A percentile compares a stretch with the other conserved stretches of the same genome.
Evolutionary conservation across 2,329 filamentous ascomycete species (phyloP).

Genomic region (Akanthomyces uredinophilus): DNA sequence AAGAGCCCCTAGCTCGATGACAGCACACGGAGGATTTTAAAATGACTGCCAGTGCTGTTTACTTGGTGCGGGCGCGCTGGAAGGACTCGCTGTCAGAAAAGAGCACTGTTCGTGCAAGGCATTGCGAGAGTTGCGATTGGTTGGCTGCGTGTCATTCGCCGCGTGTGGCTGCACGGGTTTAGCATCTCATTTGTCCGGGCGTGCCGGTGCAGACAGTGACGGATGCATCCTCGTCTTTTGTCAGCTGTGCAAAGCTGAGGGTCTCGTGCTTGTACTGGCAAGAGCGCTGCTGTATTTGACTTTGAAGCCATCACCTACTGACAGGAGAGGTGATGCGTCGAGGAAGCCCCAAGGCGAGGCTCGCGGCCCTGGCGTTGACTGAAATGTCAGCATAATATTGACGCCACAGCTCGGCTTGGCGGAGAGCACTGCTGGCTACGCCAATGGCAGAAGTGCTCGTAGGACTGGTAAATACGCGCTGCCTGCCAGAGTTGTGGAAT

Average conservation of each 20-base stretch:
- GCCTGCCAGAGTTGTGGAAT: too few relatives aligned
- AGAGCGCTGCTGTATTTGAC: background rate
- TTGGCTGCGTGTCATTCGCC: background rate
- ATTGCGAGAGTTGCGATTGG: background rate
- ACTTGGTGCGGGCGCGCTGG: background rate
- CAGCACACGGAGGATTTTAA: background rate
- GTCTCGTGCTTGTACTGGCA: too few relatives aligned
- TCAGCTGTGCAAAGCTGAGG: too few relatives aligned
- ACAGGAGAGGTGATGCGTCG: too few relatives aligned
- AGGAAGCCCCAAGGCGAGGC: background rate
- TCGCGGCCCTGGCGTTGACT: background rate
- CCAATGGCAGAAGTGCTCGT: background rate
- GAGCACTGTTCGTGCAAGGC: background rate
- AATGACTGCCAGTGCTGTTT: background rate
- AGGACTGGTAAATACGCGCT: too few relatives aligned
- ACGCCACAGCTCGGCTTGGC: slow-evolving; percentile 1
- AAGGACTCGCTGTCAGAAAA: background rate
- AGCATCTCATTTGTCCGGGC: background rate
- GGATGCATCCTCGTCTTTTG: background rate
- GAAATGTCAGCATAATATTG: background rate
- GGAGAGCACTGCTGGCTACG: background rate
- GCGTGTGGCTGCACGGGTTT: background rate
- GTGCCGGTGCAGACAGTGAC: background rate
- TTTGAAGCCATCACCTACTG: too few relatives aligned
- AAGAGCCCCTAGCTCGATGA: background rate